Evolutionary conservation across 2,329 filamentous ascomycete genomes (phyloP), one percentile per base, ranked within the genome.

Genomic region (Tolypocladium tropicale): DNA sequence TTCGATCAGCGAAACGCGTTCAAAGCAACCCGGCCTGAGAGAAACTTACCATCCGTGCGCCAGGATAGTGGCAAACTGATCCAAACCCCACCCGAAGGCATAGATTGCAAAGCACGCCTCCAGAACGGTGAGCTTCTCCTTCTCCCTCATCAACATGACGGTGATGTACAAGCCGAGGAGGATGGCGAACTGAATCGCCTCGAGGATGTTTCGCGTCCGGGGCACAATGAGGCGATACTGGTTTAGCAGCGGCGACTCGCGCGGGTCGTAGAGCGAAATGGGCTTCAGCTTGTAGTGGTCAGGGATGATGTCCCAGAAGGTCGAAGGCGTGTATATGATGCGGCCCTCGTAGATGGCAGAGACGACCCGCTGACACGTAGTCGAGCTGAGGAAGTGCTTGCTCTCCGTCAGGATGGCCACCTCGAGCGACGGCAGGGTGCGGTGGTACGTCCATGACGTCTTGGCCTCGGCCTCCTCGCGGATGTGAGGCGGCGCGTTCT

Each of bases 161-260:
- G 79, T 72, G 7, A 90, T 71, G 64, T 91, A 95, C 3, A 94
- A 72, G 0, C 71, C 68, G 14, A 94, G 76, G 1, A 95, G 75
- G 10, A 88, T 72, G 32, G 85, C 64, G 66, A 94, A 95, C 64
- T 94, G 88, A 21, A 80, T 75, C 2, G 87, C 79, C 70, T 95
- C 90, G 55, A 94, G 78, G 32, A 87, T 73, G 65, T 88, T 92
- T 56, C 90, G 78, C 0, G 86, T 93, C 16, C 89, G 79, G 12
- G 90, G 90, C 10, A 95, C 90, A 60, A 91, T 87, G 9, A 95
- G 78, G 1, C 90, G 86, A 65, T 94, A 94, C 67, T 95, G 90
- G 64, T 95, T 93, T 25, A 95, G 77, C 30, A 92, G 67, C 1
- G 88, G 88, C 6, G 86, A 88, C 60, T 85, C 82, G 18, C 86